Evolutionary conservation across 2,329 filamentous ascomycete genomes (phyloP).

Genomic region (Talaromyces sp.): DNA sequence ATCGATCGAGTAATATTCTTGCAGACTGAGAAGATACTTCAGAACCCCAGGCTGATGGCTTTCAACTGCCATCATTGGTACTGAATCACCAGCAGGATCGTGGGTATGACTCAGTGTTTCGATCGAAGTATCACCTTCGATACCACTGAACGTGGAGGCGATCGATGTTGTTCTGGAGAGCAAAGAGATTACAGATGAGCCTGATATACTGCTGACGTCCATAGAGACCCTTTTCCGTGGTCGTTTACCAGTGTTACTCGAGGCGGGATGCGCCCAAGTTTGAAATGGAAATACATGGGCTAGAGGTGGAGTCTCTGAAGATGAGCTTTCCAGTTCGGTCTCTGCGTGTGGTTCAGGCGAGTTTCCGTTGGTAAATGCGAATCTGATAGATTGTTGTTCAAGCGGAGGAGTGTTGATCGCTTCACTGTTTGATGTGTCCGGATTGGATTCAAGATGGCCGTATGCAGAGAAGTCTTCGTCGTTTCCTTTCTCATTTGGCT

Average conservation of each 20-base stretch:
- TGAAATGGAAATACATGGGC: constrained; percentile 92
- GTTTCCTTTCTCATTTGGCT: constrained; percentile 55
- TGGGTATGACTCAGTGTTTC: constrained; percentile 56
- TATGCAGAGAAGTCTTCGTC: constrained; percentile 44
- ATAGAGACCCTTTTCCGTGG: constrained; percentile 76
- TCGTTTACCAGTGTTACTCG: constrained; percentile 43
- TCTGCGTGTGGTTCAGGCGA: constrained; percentile 20
- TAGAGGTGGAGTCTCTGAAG: constrained; percentile 42
- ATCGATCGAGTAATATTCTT: constrained; percentile 66
- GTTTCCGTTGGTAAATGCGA: constrained; percentile 22
- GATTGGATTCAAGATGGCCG: constrained; percentile 37
- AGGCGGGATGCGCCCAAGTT: constrained; percentile 47
- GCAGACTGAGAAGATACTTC: constrained; percentile 70
- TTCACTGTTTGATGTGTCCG: constrained; percentile 24
- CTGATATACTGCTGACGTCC: constrained; percentile 84
- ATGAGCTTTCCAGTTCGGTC: constrained; percentile 13
- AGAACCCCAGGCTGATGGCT: constrained; percentile 66
- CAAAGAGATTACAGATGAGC: constrained; percentile 76
- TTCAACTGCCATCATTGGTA: constrained; percentile 81
- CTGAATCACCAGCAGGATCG: constrained; percentile 68
- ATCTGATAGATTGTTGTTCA: constrained; percentile 21
- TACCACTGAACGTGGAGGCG: constrained; percentile 63
- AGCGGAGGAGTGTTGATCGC: constrained; percentile 9
- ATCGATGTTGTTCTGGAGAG: constrained; percentile 74
- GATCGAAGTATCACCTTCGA: constrained; percentile 83